phyloP scores from a whole-genome alignment of 1,284 basidiomycete genomes.

The Moesziomyces sp. region DNA sequence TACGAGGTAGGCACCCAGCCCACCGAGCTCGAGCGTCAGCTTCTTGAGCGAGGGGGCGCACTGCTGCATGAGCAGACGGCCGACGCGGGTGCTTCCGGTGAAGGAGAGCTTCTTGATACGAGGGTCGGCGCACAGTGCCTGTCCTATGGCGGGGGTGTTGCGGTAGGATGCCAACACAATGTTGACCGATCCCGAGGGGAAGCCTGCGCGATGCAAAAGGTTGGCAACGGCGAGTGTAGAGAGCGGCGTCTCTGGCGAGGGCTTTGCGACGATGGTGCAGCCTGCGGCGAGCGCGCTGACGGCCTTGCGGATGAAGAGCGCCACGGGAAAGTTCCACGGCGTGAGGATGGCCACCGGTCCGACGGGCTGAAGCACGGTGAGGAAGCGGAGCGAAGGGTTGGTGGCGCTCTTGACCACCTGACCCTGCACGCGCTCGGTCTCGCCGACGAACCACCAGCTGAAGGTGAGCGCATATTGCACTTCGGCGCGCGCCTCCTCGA shows the following conservation, averaged over 20 bases:
- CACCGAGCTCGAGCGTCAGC: slow-evolving; percentile 72
- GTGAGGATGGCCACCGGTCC: slow-evolving; percentile 72
- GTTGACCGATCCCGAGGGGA: slow-evolving; percentile 95
- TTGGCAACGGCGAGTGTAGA: slow-evolving; percentile 88
- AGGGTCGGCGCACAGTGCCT: slow-evolving; percentile 72
- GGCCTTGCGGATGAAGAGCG: slow-evolving; percentile 83
- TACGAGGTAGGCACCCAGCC: slow-evolving; percentile 92
- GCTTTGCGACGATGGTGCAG: slow-evolving; percentile 94
- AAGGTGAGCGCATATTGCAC: slow-evolving; percentile 64
- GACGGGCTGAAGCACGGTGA: slow-evolving; percentile 88
- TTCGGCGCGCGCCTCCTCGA: slow-evolving; percentile 62
- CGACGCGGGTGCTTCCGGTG: slow-evolving; percentile 91
- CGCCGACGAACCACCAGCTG: slow-evolving; percentile 63
- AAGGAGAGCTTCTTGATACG: slow-evolving; percentile 91
- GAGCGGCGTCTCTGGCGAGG: slow-evolving; percentile 93
- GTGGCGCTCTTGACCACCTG: slow-evolving; percentile 83
- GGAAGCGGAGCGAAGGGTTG: slow-evolving; percentile 78
- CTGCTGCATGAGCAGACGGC: slow-evolving; percentile 86
- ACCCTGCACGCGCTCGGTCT: slow-evolving; percentile 69
- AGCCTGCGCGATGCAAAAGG: slow-evolving; percentile 83
- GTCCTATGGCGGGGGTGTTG: slow-evolving; percentile 79
- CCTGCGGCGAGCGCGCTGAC: slow-evolving; percentile 89
- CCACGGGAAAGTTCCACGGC: slow-evolving; percentile 66
- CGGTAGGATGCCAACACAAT: slow-evolving; percentile 83
- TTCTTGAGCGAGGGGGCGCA: slow-evolving; percentile 90